Evolutionary conservation across 176 grass and related monocot genomes (phyloP).

Genomic region (Avena insularis): DNA sequence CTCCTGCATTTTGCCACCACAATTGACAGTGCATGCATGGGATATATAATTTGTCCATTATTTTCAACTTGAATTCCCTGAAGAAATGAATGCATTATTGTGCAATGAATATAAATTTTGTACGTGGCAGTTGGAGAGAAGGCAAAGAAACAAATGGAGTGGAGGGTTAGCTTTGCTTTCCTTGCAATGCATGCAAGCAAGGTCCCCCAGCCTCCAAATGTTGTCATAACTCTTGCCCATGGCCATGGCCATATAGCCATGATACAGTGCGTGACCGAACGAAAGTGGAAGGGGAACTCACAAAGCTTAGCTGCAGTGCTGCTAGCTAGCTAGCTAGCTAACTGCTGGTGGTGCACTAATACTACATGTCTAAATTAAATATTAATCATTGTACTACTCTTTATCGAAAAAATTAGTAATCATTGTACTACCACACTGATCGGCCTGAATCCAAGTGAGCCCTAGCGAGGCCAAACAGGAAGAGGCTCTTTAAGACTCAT

Average conservation of each 20-base stretch:
- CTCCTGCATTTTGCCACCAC: too few relatives aligned
- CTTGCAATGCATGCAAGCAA: conserved; percentile 50
- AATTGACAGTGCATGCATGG: too few relatives aligned
- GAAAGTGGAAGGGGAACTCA: neutral
- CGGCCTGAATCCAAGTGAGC: conserved; percentile 25
- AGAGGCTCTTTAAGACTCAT: conserved; percentile 1
- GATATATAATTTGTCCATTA: too few relatives aligned
- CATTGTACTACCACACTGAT: conserved; percentile 39
- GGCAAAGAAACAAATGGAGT: neutral
- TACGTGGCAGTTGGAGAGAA: conserved; percentile 23
- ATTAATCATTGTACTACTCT: conserved; percentile 46
- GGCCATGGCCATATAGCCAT: neutral
- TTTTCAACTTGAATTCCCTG: too few relatives aligned
- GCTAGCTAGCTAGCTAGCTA: neutral
- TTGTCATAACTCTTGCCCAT: conserved; percentile 24
- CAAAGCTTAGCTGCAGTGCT: neutral
- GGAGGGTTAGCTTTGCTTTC: conserved; percentile 29
- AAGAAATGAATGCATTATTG: too few relatives aligned
- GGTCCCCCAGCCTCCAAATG: neutral
- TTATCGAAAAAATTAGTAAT: neutral
- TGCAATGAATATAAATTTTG: too few relatives aligned
- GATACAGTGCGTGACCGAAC: neutral
- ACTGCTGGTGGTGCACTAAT: conserved; percentile 37
- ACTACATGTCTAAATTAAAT: conserved; percentile 12
- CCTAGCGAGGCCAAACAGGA: conserved; percentile 19